phyloP scores from a whole-genome alignment of 1,139 yeast species.

The Barnettozyma hawaiiensis region DNA sequence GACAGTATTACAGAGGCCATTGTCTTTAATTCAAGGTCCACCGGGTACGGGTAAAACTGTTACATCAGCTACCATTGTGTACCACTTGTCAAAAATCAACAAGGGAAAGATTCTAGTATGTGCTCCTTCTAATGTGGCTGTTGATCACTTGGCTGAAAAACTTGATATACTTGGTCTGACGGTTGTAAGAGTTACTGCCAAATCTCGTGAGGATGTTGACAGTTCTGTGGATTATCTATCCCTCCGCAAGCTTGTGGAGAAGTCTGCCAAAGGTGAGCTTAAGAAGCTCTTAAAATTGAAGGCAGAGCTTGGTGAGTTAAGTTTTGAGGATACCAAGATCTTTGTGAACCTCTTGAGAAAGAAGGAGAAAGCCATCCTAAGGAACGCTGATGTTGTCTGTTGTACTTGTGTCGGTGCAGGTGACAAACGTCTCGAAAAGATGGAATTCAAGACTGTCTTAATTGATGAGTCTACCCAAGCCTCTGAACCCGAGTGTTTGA shows the following conservation, averaged over 20 bases:
- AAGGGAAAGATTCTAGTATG: conserved; percentile 68
- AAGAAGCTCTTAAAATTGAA: conserved; percentile 53
- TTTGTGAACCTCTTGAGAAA: conserved; percentile 39
- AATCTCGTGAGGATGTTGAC: conserved; percentile 76
- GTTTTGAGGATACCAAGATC: conserved; percentile 44
- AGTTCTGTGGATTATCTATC: conserved; percentile 49
- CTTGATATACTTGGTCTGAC: conserved; percentile 61
- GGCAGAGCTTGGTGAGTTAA: conserved; percentile 67
- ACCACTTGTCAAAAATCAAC: conserved; percentile 61
- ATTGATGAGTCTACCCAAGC: conserved; percentile 95
- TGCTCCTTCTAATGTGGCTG: conserved; percentile 95
- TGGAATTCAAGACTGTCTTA: conserved; percentile 67
- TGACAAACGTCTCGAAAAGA: conserved; percentile 50
- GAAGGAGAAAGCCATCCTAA: conserved; percentile 47
- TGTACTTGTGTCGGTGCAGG: conserved; percentile 94
- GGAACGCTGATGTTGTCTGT: conserved; percentile 74
- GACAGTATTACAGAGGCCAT: conserved; percentile 65
- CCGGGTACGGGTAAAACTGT: conserved; percentile 98
- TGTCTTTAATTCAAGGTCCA: conserved; percentile 93
- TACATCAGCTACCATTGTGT: conserved; percentile 84
- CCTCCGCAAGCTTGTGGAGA: conserved; percentile 44
- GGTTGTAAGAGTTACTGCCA: conserved; percentile 74
- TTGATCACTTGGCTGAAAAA: conserved; percentile 81
- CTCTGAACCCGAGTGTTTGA: conserved; percentile 84
- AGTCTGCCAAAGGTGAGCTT: conserved; percentile 48